These are phyloP conservation scores for Pyrus betulifolia DNA, from an alignment of 306 rosid genomes.

Conservation along the genomic window DNA sequence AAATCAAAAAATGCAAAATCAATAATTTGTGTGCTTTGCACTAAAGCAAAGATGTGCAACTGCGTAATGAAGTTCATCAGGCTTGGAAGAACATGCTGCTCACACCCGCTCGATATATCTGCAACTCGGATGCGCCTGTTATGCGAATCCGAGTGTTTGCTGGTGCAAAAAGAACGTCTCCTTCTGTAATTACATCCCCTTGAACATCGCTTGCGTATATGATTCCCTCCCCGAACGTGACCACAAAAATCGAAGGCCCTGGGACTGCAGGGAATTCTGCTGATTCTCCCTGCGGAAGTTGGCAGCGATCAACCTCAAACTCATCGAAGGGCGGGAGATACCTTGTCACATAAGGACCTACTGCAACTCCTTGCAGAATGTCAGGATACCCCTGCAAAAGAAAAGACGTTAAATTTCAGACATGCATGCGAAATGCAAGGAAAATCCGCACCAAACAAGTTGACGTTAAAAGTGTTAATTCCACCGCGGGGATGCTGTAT, in stretches of 20 bases:
- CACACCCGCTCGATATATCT: constrained; percentile 69
- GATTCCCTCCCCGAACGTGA: constrained; percentile 58
- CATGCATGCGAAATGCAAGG: background rate
- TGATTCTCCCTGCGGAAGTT: constrained; percentile 55
- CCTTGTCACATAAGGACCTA: constrained; percentile 50
- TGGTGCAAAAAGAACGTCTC: constrained; percentile 76
- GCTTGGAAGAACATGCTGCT: constrained; percentile 55
- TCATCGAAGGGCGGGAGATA: constrained; percentile 82
- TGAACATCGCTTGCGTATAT: constrained; percentile 26
- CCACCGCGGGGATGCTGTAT: background rate
- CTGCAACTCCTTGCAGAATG: constrained; percentile 54
- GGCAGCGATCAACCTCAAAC: constrained; percentile 74
- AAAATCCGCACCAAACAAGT: background rate
- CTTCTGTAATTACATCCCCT: constrained; percentile 46
- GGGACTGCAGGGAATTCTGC: constrained; percentile 52
- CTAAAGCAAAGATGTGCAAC: background rate
- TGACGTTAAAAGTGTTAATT: background rate
- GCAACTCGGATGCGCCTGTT: constrained; percentile 48
- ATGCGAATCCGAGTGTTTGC: constrained; percentile 57
- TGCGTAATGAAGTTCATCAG: constrained; percentile 9
- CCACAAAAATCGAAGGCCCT: constrained; percentile 77
- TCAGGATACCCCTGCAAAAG: constrained; percentile 72
- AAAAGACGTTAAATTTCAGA: background rate
- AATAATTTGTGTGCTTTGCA: background rate
- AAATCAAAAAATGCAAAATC: background rate